phyloP scores from a whole-genome alignment of 805 yeast species.

The Candida insectalens region DNA sequence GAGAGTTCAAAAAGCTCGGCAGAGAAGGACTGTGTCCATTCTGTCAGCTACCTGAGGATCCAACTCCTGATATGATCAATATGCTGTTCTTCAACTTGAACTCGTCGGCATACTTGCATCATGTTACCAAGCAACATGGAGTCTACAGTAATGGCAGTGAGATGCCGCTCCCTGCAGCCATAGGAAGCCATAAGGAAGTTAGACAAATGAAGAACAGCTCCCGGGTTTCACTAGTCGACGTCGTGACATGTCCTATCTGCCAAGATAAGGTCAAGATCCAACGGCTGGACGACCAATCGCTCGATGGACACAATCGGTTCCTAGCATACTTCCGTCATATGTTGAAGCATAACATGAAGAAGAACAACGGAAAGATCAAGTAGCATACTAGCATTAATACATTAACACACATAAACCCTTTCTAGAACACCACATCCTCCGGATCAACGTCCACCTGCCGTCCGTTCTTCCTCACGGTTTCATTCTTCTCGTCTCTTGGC shows the following conservation, averaged over 20 bases:
- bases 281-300: conserved; percentile 1
- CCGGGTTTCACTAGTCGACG: conserved; percentile 3
- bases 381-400: not conserved
- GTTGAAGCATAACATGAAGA: conserved; percentile 6
- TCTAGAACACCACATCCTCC: conserved; percentile 50
- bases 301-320: conserved; percentile 12
- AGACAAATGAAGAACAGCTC: conserved; percentile 1
- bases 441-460: conserved; percentile 52
- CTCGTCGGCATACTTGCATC: conserved; percentile 21
- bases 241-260: conserved; percentile 18
- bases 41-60: conserved; percentile 10
- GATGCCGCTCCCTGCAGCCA: conserved; percentile 17
- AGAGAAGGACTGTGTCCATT: conserved; percentile 22
- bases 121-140: conserved; percentile 23
- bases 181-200: conserved; percentile 8
- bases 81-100: conserved; percentile 2
- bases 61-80: conserved; percentile 5
- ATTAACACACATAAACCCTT: not conserved
- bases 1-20: not conserved
- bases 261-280: conserved; percentile 13
- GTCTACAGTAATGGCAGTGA: conserved; percentile 22
- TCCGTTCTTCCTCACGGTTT: conserved; percentile 54
- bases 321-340: conserved; percentile 21
- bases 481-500: conserved; percentile 42
- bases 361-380: not conserved